These are phyloP conservation scores for Chlorella sp. DNA, from an alignment of 139 green algal genomes.

Conservation along the genomic window DNA sequence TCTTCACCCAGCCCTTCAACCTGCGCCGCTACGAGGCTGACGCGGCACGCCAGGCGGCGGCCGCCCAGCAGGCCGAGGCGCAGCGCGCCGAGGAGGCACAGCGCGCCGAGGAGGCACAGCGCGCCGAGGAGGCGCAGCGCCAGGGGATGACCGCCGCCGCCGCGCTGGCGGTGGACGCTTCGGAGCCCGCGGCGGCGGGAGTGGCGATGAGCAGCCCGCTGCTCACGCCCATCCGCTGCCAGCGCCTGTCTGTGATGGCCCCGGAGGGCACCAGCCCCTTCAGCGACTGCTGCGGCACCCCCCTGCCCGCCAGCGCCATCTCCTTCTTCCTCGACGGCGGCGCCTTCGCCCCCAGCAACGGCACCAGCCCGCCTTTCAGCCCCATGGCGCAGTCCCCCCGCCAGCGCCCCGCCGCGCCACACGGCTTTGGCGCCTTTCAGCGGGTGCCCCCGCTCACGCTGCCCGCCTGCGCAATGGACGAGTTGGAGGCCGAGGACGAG, in stretches of 20 bases:
- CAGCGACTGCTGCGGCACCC: slow-evolving; percentile 30
- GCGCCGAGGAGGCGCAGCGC: no score
- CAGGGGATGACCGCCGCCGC: no score
- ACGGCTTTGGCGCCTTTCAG: background rate
- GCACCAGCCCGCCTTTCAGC: slow-evolving; percentile 3
- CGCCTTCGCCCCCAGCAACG: background rate
- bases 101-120: background rate
- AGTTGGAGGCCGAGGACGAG: no score
- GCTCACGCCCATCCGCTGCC: slow-evolving; percentile 35
- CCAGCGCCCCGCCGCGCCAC: background rate
- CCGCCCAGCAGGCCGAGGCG: background rate
- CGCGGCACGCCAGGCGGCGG: slow-evolving; percentile 11
- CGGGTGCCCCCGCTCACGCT: background rate
- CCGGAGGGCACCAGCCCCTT: slow-evolving; percentile 3
- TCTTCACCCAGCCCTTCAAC: slow-evolving; percentile 53
- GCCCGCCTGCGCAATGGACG: background rate
- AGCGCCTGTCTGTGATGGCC: slow-evolving; percentile 31
- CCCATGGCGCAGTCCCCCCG: background rate
- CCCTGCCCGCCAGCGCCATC: background rate
- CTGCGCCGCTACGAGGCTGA: slow-evolving; percentile 41
- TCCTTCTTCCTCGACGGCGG: background rate
- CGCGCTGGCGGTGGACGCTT: no score
- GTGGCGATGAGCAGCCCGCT: slow-evolving; percentile 6
- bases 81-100: slow-evolving; percentile 17
- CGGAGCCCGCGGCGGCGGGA: no score